A percentile compares a stretch with the other conserved stretches of the same genome.
Evolutionary conservation across 176 grass and related monocot species (phyloP).

Genomic region (Luzula sylvatica): DNA sequence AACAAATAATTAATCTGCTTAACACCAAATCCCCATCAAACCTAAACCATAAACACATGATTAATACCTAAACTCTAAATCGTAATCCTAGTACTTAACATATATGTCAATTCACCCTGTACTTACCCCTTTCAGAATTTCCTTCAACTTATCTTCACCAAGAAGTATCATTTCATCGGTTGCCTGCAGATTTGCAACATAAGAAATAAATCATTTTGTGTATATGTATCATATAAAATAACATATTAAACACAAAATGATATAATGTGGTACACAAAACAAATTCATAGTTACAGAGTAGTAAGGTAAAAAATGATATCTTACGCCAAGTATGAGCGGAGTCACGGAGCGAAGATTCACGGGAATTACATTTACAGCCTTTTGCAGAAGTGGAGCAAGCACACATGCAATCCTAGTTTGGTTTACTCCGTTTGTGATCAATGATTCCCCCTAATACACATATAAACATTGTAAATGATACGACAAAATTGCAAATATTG

Average conservation of each 20-base stretch:
- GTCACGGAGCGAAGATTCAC: neutral
- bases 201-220: too few relatives aligned
- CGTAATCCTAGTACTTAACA: neutral
- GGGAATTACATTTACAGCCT: constrained; percentile 33
- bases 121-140: constrained; percentile 39
- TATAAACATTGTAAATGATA: neutral
- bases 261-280: too few relatives aligned
- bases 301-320: neutral
- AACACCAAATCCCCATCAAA: too few relatives aligned
- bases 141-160: constrained; percentile 22
- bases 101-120: neutral
- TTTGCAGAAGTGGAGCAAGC: constrained; percentile 25
- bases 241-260: too few relatives aligned
- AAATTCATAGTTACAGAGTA: neutral
- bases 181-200: constrained; percentile 14
- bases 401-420: constrained; percentile 28
- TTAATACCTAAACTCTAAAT: neutral
- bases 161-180: constrained; percentile 35
- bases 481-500: too few relatives aligned
- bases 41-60: neutral
- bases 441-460: constrained; percentile 24
- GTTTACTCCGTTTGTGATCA: constrained; percentile 36
- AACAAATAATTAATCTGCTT: neutral
- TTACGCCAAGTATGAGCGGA: constrained; percentile 42
- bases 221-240: too few relatives aligned